Evolutionary conservation across 176 grass and related monocot genomes (phyloP).

Genomic region (Dendrocalamus sinicus): DNA sequence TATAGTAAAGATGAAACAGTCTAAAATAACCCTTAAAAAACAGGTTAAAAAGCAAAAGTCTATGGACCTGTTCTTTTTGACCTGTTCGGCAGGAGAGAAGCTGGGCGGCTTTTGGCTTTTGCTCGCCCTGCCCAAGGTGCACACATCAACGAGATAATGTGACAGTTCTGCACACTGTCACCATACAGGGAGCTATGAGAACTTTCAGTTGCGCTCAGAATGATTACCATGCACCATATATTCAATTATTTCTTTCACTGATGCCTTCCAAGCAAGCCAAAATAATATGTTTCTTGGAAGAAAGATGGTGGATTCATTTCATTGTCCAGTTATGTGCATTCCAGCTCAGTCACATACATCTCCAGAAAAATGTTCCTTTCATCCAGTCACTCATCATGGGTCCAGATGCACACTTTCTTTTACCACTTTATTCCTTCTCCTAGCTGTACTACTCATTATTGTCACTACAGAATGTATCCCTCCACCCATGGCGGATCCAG

Average conservation of each 20-base stretch:
- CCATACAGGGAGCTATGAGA: conserved; percentile 27
- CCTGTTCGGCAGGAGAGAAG: too few relatives aligned
- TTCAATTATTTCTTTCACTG: conserved; percentile 16
- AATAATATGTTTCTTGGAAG: not conserved
- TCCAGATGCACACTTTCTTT: conserved; percentile 19
- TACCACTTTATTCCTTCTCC: conserved; percentile 28
- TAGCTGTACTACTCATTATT: conserved; percentile 19
- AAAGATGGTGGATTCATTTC: conserved; percentile 15
- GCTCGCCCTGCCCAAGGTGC: not conserved
- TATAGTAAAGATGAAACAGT: too few relatives aligned
- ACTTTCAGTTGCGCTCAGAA: not conserved
- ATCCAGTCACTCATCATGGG: conserved; percentile 31
- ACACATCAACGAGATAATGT: not conserved
- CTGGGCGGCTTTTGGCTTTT: too few relatives aligned
- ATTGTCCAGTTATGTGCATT: conserved; percentile 25
- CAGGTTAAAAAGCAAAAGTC: too few relatives aligned
- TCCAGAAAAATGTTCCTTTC: conserved; percentile 3
- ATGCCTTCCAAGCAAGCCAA: conserved; percentile 1
- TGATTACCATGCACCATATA: conserved; percentile 29
- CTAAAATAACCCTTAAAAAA: too few relatives aligned
- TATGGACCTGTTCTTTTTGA: too few relatives aligned
- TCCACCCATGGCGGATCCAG: too few relatives aligned
- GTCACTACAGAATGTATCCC: conserved; percentile 21
- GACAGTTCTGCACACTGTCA: conserved; percentile 22
- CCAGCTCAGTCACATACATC: conserved; percentile 32